Percentiles rank a stretch among this genome's conserved stretches.
These are phyloP conservation scores for Ophiostoma ulmi DNA, from an alignment of 2,329 filamentous ascomycete species.

Conservation along the genomic window DNA sequence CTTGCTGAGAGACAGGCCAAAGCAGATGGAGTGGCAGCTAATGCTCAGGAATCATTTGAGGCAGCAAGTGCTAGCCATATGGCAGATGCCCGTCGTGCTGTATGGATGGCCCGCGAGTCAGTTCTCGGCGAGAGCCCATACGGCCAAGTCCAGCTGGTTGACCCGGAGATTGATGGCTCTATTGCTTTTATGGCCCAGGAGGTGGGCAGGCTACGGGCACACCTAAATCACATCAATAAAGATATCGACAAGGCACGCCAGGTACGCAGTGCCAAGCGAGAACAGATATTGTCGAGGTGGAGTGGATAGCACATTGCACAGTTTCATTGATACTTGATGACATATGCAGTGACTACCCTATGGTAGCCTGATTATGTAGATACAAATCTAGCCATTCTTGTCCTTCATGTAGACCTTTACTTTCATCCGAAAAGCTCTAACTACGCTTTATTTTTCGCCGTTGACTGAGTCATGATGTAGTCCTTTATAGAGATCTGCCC, in stretches of 20 bases:
- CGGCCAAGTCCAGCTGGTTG: constrained; percentile 45
- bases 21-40: constrained; percentile 41
- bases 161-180: constrained; percentile 49
- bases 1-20: constrained; percentile 42
- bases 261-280: constrained; percentile 44
- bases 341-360: too few relatives aligned
- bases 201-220: constrained; percentile 39
- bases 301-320: constrained; percentile 21
- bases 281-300: constrained; percentile 47
- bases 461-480: too few relatives aligned
- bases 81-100: constrained; percentile 44
- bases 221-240: constrained; percentile 38
- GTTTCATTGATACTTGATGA: not conserved
- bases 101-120: constrained; percentile 48
- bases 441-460: too few relatives aligned
- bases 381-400: too few relatives aligned
- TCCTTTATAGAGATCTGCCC: too few relatives aligned
- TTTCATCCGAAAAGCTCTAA: too few relatives aligned
- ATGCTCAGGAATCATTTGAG: constrained; percentile 50
- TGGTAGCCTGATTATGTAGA: too few relatives aligned
- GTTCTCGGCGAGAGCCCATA: constrained; percentile 50
- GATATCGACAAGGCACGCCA: constrained; percentile 35
- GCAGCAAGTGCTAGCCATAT: constrained; percentile 39
- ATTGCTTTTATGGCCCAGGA: constrained; percentile 46
- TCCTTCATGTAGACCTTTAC: too few relatives aligned